phyloP scores from a whole-genome alignment of 441 rosid genomes.

The Jatropha multifida region DNA sequence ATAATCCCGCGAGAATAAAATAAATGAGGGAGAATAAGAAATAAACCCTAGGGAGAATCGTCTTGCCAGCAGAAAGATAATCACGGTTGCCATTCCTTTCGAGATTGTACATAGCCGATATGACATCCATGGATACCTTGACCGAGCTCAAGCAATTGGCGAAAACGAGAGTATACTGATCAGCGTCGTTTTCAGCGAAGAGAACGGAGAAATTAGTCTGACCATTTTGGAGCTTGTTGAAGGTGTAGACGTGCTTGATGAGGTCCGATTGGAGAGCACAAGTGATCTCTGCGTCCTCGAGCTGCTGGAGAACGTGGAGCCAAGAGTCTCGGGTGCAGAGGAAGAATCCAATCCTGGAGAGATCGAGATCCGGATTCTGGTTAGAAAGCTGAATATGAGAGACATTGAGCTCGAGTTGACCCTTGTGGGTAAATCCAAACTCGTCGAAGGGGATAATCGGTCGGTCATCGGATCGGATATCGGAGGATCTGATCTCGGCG shows the following conservation, averaged over 20 bases:
- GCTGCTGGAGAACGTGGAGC: constrained; percentile 70
- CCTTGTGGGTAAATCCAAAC: constrained; percentile 86
- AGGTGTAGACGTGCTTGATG: constrained; percentile 57
- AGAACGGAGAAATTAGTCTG: constrained; percentile 25
- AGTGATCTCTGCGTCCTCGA: constrained; percentile 66
- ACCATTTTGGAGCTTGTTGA: constrained; percentile 43
- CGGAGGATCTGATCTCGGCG: constrained; percentile 69
- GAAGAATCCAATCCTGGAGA: constrained; percentile 74
- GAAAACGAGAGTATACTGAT: constrained; percentile 74
- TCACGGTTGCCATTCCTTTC: constrained; percentile 61
- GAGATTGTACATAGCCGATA: constrained; percentile 82
- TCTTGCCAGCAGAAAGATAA: constrained; percentile 78
- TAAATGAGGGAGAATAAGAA: constrained; percentile 65
- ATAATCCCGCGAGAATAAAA: constrained; percentile 56
- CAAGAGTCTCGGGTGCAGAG: constrained; percentile 86
- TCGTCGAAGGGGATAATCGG: constrained; percentile 68
- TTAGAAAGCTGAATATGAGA: constrained; percentile 49
- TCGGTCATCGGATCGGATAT: constrained; percentile 70
- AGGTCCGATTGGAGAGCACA: constrained; percentile 71
- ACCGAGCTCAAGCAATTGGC: constrained; percentile 68
- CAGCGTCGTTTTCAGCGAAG: constrained; percentile 48
- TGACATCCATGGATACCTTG: constrained; percentile 64
- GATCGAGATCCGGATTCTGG: constrained; percentile 59
- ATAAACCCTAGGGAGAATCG: constrained; percentile 75
- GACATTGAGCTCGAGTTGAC: constrained; percentile 70